phyloP scores from a whole-genome alignment of 306 rosid species.

The Cicer pinnatifidum region DNA sequence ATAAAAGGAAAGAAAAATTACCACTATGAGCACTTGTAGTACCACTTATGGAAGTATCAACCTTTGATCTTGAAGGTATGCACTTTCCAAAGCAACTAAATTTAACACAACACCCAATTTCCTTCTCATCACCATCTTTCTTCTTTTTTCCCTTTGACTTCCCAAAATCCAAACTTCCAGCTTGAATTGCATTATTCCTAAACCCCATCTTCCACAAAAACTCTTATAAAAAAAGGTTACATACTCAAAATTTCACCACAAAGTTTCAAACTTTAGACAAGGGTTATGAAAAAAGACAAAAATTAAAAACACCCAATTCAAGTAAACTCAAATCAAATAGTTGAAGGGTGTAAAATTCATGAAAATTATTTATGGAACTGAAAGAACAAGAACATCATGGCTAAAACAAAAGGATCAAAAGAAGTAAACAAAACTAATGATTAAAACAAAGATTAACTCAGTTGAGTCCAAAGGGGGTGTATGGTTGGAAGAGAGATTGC shows the following conservation, averaged over 20 bases:
- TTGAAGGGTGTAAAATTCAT: conserved; percentile 40
- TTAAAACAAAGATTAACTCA: conserved; percentile 9
- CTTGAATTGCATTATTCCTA: conserved; percentile 61
- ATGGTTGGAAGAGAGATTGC: conserved; percentile 42
- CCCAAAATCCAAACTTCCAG: conserved; percentile 64
- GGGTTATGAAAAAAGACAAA: neutral
- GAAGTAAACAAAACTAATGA: conserved; percentile 19
- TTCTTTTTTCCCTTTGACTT: conserved; percentile 62
- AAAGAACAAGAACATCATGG: conserved; percentile 30
- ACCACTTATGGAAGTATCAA: conserved; percentile 72
- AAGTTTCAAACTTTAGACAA: conserved; percentile 35
- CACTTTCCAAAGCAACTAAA: conserved; percentile 67
- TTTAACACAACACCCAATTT: conserved; percentile 75
- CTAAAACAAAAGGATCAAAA: conserved; percentile 42
- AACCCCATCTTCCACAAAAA: conserved; percentile 65
- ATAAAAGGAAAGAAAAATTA: conserved; percentile 46
- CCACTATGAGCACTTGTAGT: conserved; percentile 61
- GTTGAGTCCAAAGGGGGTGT: conserved; percentile 49
- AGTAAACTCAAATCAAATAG: conserved; percentile 44
- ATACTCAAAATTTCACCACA: conserved; percentile 33
- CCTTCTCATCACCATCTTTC: conserved; percentile 54
- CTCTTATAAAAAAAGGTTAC: conserved; percentile 36
- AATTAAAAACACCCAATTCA: conserved; percentile 11
- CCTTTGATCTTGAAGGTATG: conserved; percentile 90
- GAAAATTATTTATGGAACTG: neutral